These are phyloP conservation scores for Acer campestre DNA, from an alignment of 345 rosid genomes.

Conservation along the genomic window DNA sequence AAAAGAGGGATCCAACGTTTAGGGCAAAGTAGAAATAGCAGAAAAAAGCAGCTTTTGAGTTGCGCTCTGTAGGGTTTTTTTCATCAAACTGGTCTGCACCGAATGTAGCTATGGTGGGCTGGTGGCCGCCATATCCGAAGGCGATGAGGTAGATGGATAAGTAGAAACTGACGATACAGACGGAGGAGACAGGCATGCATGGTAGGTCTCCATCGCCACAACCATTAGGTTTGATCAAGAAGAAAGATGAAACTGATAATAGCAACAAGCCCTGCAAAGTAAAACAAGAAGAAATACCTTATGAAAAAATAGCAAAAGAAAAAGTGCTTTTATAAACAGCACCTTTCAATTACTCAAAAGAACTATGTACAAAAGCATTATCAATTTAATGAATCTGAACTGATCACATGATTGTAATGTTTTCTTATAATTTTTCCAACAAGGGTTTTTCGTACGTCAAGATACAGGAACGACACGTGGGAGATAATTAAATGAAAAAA, in stretches of 20 bases:
- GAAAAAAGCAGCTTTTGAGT: conserved; percentile 59
- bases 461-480: background rate
- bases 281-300: background rate
- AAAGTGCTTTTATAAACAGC: background rate
- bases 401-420: too few species aligned
- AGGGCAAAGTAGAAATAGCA: conserved; percentile 79
- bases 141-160: conserved; percentile 71
- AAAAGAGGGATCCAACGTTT: conserved; percentile 69
- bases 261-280: conserved; percentile 56
- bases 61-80: conserved; percentile 26
- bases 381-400: too few species aligned
- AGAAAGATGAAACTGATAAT: conserved; percentile 60
- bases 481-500: background rate
- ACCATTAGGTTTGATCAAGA: conserved; percentile 63
- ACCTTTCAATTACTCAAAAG: background rate
- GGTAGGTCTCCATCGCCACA: conserved; percentile 59
- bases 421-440: too few species aligned
- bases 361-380: too few species aligned
- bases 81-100: conserved; percentile 88
- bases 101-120: conserved; percentile 85
- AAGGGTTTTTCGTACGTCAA: too few species aligned
- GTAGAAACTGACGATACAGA: conserved; percentile 55
- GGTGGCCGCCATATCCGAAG: conserved; percentile 91
- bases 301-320: too few species aligned
- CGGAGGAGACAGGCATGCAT: conserved; percentile 47